phyloP scores from a whole-genome alignment of 768 basidiomycete genomes.

The Lactifluus piperatus region DNA sequence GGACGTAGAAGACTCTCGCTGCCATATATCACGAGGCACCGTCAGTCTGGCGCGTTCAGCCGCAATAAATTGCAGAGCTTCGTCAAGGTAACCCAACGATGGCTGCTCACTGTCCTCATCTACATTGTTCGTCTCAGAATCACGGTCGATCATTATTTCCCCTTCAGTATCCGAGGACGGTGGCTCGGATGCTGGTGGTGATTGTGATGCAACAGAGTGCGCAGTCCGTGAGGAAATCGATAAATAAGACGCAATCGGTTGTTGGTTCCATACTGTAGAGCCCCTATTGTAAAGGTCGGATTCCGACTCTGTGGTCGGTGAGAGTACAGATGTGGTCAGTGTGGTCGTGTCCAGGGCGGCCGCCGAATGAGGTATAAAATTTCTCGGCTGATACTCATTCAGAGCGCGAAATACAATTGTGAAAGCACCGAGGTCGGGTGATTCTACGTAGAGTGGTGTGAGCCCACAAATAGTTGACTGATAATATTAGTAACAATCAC shows the following conservation, averaged over 20 bases:
- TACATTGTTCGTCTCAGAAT: constrained; percentile 22
- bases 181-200: constrained; percentile 19
- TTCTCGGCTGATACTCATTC: constrained; percentile 42
- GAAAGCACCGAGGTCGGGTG: constrained; percentile 69
- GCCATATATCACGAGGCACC: constrained; percentile 29
- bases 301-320: constrained; percentile 30
- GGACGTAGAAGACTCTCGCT: constrained; percentile 18
- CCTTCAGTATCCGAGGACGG: constrained; percentile 22
- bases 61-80: constrained; percentile 66
- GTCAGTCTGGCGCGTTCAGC: constrained; percentile 55
- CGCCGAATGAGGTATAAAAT: constrained; percentile 21
- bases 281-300: constrained; percentile 33
- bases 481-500: constrained; percentile 24
- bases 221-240: constrained; percentile 25
- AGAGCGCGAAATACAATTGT: constrained; percentile 60
- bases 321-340: constrained; percentile 26
- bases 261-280: constrained; percentile 60
- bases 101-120: constrained; percentile 38
- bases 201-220: constrained; percentile 14
- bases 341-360: constrained; percentile 14
- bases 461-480: neutral
- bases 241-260: constrained; percentile 51
- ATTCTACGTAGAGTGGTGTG: constrained; percentile 32
- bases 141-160: constrained; percentile 21
- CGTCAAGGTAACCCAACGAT: constrained; percentile 64